Evolutionary conservation across 2,329 filamentous ascomycete genomes (phyloP), one percentile per base, ranked within the genome.

Genomic region (Macroventuria anomochaeta): DNA sequence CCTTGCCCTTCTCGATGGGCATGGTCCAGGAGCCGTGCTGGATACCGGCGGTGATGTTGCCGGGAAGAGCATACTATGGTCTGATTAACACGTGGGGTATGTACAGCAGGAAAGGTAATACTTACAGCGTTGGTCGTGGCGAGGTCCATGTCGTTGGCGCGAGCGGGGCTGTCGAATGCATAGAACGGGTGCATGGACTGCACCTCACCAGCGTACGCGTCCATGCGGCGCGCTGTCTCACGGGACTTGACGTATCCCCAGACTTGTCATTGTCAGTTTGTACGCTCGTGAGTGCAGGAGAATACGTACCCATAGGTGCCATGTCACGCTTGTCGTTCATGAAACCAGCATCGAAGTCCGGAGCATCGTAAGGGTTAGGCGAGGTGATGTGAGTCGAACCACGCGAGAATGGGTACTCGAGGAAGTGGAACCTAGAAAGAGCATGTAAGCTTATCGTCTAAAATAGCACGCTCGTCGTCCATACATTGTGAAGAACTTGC

Each of bases 271-370:
- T 40, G 41, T 52, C 12, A 52, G 48, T 18, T 18, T 13, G 11
- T 26, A 17, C 6, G 5, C 20, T 1, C 11, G 8, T 36, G 2
- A 29, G n/a, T n/a, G n/a, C n/a, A n/a, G n/a, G n/a, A 18, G 15
- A 13, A 10, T 17, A 39, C 40, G 11, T 34, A 52, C 48, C 48
- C 72, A 73, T 91, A 7, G 89, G 88, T 1, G 86, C 88, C 89
- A 93, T 92, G 67, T 93, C 90, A 20, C 89, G 82, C 75, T 90
- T 88, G 75, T 93, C 89, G 65, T 90, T 93, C 89, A 93, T 91
- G 79, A 92, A 93, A 18, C 89, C 88, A 1, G 88, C 84, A 70
- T 93, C 89, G 64, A 93, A 92, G 76, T 92, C 89, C 0, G 89
- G 89, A 12, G 80, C 78, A 38, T 87, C 89, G 68, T 93, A 93